Base-by-base conservation (phyloP, 345 rosid genomes). In the Citrus maxima region DNA sequence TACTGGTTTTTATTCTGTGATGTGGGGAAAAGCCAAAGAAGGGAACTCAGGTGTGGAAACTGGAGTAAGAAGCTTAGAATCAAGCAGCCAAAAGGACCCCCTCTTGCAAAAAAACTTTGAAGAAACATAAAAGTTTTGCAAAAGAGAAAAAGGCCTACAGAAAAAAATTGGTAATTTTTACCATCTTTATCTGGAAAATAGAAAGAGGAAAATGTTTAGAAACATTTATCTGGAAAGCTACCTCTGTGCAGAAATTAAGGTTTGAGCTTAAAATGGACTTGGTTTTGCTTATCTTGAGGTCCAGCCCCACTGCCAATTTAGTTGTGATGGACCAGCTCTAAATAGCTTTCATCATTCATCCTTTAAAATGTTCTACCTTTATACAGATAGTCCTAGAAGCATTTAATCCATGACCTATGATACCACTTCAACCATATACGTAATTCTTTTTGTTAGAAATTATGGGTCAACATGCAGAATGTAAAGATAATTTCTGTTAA, bases 11-110 rank as follows among this genome's bases (percentile, higher is more conserved):
- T 90, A 90, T 81, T 82, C 79, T 6, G 89, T 89, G 78, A 80
- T 88, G 78, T 86, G 94, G 94, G 92, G 87, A 54, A 88, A 87
- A 78, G 85, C 88, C 70, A 82, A 85, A 77, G 90, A 88, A 56
- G 82, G 27, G 56, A 83, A 80, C 61, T 61, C 72, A 6, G 80
- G 51, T 58, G 72, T 24, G 77, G 82, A 78, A 61, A 18, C 35
- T 59, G 69, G 40, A 51, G 79, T 60, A 7, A 63, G n/a, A 32
- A 60, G 34, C 61, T 67, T 58, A 37, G 79, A 78, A 76, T 81
- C 84, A 35, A 72, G 82, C 70, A 80, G 80, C 76, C 80, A 73
- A 78, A 86, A 75, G 67, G 82, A 51, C 25, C 80, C 86, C 24
- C 88, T 90, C 72, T 82, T 90, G 78, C 80, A 78, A 69, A 75